Percentiles rank a stretch among this genome's conserved stretches.
Conservation (phyloP, 1,139 yeast species). For the Geotrichum australiense region DNA sequence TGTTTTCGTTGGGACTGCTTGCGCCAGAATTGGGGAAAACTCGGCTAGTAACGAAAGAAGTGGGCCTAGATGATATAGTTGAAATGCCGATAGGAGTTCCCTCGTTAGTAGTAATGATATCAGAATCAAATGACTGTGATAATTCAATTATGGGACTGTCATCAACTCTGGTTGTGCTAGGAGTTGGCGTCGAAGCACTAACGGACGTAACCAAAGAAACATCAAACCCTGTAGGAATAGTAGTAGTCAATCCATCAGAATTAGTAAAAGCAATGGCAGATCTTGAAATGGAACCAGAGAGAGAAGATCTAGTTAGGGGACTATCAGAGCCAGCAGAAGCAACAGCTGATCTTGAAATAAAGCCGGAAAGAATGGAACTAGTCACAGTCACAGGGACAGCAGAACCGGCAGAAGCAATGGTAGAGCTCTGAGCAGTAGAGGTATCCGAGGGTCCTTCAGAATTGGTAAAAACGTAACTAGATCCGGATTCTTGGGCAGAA, state of each 20-base stretch:
- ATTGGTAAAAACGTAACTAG: too few relatives aligned
- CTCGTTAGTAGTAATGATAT: slow-evolving; percentile 3
- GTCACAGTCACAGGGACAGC: not conserved
- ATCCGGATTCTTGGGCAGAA: too few relatives aligned
- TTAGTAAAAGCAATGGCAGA: not conserved
- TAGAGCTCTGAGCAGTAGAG: too few relatives aligned
- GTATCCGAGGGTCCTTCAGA: too few relatives aligned
- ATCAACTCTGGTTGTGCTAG: not conserved
- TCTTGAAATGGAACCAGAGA: not conserved
- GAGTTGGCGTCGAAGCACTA: not conserved
- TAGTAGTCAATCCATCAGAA: not conserved
- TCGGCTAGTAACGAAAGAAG: not conserved
- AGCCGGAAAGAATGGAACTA: not conserved
- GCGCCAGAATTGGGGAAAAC: not conserved
- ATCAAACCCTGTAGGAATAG: not conserved
- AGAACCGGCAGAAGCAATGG: not conserved
- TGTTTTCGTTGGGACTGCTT: too few relatives aligned
- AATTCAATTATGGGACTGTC: not conserved
- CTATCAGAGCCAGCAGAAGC: too few relatives aligned
- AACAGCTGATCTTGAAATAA: not conserved
- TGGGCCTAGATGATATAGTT: slow-evolving; percentile 10
- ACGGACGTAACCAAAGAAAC: not conserved
- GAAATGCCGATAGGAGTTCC: slow-evolving; percentile 12
- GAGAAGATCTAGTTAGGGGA: not conserved
- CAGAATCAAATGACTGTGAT: slow-evolving; percentile 3